Base-by-base conservation (phyloP, 1,284 basidiomycete genomes). In the Cerioporus squamosus region DNA sequence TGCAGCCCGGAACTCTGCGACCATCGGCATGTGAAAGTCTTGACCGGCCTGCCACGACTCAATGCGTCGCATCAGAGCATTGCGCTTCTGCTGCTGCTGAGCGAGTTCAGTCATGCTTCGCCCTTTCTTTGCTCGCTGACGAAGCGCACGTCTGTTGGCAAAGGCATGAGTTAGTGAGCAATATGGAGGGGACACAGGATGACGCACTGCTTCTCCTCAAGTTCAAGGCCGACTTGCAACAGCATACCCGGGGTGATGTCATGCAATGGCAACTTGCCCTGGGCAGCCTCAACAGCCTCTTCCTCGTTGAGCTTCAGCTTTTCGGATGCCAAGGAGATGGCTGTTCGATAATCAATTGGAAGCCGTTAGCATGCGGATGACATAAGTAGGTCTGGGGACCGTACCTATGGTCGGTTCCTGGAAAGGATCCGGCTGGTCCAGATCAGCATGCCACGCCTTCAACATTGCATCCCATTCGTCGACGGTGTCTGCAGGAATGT, bases 181-280 rank as follows among this genome's bases (percentile, higher is more conserved):
- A 1, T 7, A 7, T 15, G 6, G 8, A 7, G 7, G 12, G 22
- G 1, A 23, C 12, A 26, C 43, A 26, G 3, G 23, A 45, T 39
- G 22, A 57, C 63, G 36, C 59, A 66, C 67, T 62, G 60, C 18
- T 58, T 51, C 2, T 52, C 58, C 40, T 68, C 66, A 17, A 69
- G 39, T 12, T 69, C 67, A 2, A 69, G 23, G 6, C 65, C 66
- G 2, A 52, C 20, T 17, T 47, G 43, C 18, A 69, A 15, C 26
- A 69, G 59, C 1, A 51, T 40, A 23, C 17, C 48, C 9, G 62
- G 53, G 0, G 64, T 48, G 14, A 53, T 49, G 12, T 61, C 52
- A 29, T 33, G 54, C 1, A 48, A 45, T 8, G 52, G 33, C 9
- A 55, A 10, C 3, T 36, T 43, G 15, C 59, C 59, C 5, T 39